These are phyloP conservation scores for Stentor roeselii DNA, from an alignment of 73 alveolate species.

Conservation along the genomic window DNA sequence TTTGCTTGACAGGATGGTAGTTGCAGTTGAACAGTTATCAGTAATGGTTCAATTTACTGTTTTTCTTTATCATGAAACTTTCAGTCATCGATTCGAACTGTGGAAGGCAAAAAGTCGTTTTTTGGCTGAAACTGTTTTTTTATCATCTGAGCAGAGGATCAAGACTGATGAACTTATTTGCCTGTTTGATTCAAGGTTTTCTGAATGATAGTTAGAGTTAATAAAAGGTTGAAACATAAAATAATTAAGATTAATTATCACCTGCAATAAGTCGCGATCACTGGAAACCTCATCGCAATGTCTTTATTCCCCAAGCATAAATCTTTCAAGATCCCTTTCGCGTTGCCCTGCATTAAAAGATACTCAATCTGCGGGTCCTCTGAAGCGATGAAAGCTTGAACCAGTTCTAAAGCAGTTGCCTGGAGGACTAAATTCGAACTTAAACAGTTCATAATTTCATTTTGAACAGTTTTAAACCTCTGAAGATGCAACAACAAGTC, in stretches of 20 bases:
- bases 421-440: background rate
- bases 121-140: too few species aligned
- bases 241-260: too few species aligned
- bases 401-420: background rate
- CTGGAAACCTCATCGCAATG: background rate
- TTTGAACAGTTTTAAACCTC: background rate
- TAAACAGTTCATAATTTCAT: background rate
- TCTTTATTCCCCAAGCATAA: background rate
- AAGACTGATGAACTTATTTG: too few species aligned
- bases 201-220: too few species aligned
- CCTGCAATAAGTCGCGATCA: background rate
- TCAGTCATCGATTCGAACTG: too few species aligned
- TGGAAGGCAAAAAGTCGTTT: too few species aligned
- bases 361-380: background rate
- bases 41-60: background rate
- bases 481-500: background rate
- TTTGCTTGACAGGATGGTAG: background rate
- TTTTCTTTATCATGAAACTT: background rate
- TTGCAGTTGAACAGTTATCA: background rate
- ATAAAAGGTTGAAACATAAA: too few species aligned
- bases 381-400: background rate
- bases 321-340: background rate
- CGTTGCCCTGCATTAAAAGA: background rate
- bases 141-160: too few species aligned
- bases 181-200: too few species aligned